Evolutionary conservation across 306 rosid genomes (phyloP).

Genomic region (Luffa aegyptiaca): DNA sequence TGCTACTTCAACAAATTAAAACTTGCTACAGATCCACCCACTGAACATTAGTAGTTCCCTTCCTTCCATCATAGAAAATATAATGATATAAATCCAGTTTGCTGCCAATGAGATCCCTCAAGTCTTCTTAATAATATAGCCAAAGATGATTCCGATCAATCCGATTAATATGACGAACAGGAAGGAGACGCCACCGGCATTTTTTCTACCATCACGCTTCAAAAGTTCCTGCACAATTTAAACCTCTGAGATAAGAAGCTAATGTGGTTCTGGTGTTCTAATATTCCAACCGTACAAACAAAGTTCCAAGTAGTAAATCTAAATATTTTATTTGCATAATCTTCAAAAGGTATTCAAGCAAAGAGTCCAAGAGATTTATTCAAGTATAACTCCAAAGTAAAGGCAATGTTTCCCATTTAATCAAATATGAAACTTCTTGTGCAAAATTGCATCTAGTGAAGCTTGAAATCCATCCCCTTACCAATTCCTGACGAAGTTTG

Average conservation of each 20-base stretch:
- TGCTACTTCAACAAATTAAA: slow-evolving; percentile 39
- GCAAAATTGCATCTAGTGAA: background rate
- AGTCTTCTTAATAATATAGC: slow-evolving; percentile 12
- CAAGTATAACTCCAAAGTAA: background rate
- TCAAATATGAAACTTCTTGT: background rate
- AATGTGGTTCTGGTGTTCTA: background rate
- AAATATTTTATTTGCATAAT: background rate
- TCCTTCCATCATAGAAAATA: slow-evolving; percentile 10
- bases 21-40: slow-evolving; percentile 17
- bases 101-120: background rate
- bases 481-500: slow-evolving; percentile 61
- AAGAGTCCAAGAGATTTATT: background rate
- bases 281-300: background rate
- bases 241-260: slow-evolving; percentile 5
- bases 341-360: background rate
- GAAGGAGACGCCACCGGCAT: slow-evolving; percentile 51
- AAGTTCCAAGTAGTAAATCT: background rate
- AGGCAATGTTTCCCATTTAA: background rate
- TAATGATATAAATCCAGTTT: slow-evolving; percentile 9
- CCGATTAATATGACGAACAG: slow-evolving; percentile 9
- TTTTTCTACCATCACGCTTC: slow-evolving; percentile 58
- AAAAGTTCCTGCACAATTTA: slow-evolving; percentile 58
- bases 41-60: slow-evolving; percentile 20
- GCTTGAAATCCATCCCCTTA: slow-evolving; percentile 20
- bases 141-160: slow-evolving; percentile 7